phyloP scores from a whole-genome alignment of 306 rosid genomes.

The Leucaena leucocephala region DNA sequence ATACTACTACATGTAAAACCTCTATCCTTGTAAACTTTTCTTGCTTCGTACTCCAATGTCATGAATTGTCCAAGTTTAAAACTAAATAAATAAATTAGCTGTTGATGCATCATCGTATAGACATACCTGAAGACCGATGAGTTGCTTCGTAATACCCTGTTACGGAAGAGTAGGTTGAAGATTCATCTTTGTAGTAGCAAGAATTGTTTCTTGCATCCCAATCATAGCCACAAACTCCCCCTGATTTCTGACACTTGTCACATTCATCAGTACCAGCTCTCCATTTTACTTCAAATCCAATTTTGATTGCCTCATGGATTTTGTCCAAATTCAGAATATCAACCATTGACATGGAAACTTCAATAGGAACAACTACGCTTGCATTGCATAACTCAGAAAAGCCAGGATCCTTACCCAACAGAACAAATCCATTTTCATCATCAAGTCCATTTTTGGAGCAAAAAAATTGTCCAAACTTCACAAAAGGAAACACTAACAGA shows the following conservation, averaged over 20 bases:
- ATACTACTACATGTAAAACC: neutral
- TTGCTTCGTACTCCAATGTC: neutral
- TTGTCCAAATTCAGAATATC: neutral
- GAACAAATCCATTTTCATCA: neutral
- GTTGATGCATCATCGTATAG: neutral
- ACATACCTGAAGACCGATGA: neutral
- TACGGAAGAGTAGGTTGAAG: neutral
- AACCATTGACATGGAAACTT: neutral
- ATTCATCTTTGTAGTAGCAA: conserved; percentile 30
- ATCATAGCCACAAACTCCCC: conserved; percentile 51
- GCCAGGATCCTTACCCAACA: neutral
- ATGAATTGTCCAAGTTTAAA: neutral
- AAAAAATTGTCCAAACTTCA: neutral
- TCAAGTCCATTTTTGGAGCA: conserved; percentile 12
- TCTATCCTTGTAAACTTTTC: neutral
- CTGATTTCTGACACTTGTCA: conserved; percentile 29
- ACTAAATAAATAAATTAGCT: neutral
- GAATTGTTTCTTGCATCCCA: neutral
- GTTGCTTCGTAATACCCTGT: neutral
- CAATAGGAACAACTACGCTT: conserved; percentile 42
- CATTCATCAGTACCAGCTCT: conserved; percentile 42
- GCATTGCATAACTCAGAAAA: neutral
- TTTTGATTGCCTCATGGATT: conserved; percentile 10
- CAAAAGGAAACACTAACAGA: neutral
- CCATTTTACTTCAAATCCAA: conserved; percentile 45